These are phyloP conservation scores for Aristolochia contorta DNA, from an alignment of 164 flowering plant genomes.

Conservation along the genomic window DNA sequence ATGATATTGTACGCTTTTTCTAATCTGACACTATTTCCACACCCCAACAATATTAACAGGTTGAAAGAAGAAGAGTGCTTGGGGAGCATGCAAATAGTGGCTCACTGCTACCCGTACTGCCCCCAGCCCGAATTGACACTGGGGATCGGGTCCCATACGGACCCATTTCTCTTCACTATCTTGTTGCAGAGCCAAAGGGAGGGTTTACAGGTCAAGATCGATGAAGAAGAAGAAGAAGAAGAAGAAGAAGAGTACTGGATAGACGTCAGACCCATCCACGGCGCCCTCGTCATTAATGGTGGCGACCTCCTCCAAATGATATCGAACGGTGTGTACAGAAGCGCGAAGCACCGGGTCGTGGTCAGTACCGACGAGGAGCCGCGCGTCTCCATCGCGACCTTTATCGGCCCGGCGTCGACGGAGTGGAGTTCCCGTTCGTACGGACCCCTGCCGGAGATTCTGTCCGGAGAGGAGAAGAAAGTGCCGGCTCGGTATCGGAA, in stretches of 20 bases:
- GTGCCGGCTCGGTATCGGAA: constrained; percentile 7
- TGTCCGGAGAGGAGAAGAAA: constrained; percentile 8
- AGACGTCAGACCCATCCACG: constrained; percentile 7
- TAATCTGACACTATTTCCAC: too few relatives aligned
- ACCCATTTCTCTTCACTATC: not conserved
- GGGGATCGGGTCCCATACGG: constrained; percentile 21
- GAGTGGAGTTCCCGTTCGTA: not conserved
- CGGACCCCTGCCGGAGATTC: constrained; percentile 17
- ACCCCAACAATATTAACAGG: too few relatives aligned
- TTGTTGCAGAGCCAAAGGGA: constrained; percentile 21
- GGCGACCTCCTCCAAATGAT: not conserved
- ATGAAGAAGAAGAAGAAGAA: too few relatives aligned
- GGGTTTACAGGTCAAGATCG: constrained; percentile 53
- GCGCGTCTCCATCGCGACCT: constrained; percentile 9
- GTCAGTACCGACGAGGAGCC: constrained; percentile 13
- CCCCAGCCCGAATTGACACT: constrained; percentile 65
- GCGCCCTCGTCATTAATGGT: too few relatives aligned
- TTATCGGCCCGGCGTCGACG: constrained; percentile 6
- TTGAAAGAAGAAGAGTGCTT: constrained; percentile 33
- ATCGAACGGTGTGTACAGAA: constrained; percentile 15
- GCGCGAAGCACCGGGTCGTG: constrained; percentile 16
- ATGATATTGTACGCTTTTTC: too few relatives aligned
- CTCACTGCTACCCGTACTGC: constrained; percentile 62
- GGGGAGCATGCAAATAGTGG: constrained; percentile 34
- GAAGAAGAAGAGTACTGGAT: too few relatives aligned